Conservation (phyloP, 2,329 filamentous ascomycete genomes). For the Lachnellula subtilissima region DNA sequence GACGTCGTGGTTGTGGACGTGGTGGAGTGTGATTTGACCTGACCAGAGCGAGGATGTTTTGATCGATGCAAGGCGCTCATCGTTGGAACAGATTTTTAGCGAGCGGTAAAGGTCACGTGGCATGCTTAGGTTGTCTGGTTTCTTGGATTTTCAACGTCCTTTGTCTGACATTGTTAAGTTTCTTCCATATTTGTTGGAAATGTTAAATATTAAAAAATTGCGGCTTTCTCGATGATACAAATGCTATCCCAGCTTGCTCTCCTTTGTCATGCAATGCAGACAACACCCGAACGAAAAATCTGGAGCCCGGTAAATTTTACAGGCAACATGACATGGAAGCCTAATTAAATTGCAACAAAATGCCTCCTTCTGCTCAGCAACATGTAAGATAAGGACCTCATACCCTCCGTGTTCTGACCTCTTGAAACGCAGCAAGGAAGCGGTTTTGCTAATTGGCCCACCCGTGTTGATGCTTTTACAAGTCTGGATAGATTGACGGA, state of each 20-base stretch:
- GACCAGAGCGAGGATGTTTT: constrained; percentile 28
- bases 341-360: constrained; percentile 18
- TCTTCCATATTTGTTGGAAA: too few relatives aligned
- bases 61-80: constrained; percentile 18
- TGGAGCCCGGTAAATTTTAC: background rate
- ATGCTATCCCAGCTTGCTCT: background rate
- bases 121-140: background rate
- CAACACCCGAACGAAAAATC: constrained; percentile 8
- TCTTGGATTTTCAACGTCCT: too few relatives aligned
- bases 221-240: background rate
- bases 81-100: constrained; percentile 14
- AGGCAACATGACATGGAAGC: background rate
- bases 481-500: constrained; percentile 12
- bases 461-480: constrained; percentile 10
- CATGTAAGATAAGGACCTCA: constrained; percentile 37
- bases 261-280: background rate
- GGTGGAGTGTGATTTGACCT: constrained; percentile 30
- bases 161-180: too few relatives aligned
- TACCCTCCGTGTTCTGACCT: constrained; percentile 17
- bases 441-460: constrained; percentile 16
- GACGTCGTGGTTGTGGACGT: constrained; percentile 27
- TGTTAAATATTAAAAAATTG: too few relatives aligned
- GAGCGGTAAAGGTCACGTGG: constrained; percentile 11
- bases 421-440: constrained; percentile 29
- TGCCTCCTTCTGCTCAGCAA: constrained; percentile 46